Percentiles rank a stretch among this genome's conserved stretches.
phyloP scores from a whole-genome alignment of 2,329 filamentous ascomycete genomes.

The Venturia asperata region DNA sequence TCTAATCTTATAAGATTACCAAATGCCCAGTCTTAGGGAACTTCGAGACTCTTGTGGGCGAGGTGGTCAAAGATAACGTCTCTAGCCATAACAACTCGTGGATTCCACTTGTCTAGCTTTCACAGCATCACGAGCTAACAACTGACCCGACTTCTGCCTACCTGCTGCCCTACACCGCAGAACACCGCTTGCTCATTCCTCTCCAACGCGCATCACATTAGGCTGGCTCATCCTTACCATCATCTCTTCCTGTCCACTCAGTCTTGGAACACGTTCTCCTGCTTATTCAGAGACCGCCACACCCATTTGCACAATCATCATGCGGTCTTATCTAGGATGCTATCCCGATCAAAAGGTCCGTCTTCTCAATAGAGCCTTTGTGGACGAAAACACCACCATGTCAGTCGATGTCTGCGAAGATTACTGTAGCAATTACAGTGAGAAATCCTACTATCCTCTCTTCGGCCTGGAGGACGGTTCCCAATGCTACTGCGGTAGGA shows the following conservation, averaged over 20 bases:
- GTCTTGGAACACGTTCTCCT: not conserved
- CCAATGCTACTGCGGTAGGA: constrained; percentile 19
- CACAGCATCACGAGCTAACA: not conserved
- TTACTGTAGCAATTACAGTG: constrained; percentile 4
- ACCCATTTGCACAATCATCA: not conserved
- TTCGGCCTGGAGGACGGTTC: constrained; percentile 18
- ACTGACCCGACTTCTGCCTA: not conserved
- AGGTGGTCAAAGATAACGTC: not conserved
- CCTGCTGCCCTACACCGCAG: not conserved
- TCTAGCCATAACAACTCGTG: not conserved
- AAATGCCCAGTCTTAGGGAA: not conserved
- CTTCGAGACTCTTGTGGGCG: not conserved
- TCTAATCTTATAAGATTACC: constrained; percentile 6
- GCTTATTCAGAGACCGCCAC: not conserved
- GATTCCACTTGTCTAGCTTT: not conserved
- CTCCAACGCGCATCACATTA: not conserved
- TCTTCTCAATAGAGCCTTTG: not conserved
- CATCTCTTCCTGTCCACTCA: not conserved
- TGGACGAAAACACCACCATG: not conserved
- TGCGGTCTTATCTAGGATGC: not conserved
- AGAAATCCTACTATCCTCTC: not conserved
- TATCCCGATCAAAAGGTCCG: not conserved
- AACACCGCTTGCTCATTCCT: not conserved
- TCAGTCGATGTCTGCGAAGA: not conserved
- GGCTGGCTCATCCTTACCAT: not conserved